Evolutionary conservation across 2,329 filamentous ascomycete genomes (phyloP).

Genomic region (Beauveria asiatica): DNA sequence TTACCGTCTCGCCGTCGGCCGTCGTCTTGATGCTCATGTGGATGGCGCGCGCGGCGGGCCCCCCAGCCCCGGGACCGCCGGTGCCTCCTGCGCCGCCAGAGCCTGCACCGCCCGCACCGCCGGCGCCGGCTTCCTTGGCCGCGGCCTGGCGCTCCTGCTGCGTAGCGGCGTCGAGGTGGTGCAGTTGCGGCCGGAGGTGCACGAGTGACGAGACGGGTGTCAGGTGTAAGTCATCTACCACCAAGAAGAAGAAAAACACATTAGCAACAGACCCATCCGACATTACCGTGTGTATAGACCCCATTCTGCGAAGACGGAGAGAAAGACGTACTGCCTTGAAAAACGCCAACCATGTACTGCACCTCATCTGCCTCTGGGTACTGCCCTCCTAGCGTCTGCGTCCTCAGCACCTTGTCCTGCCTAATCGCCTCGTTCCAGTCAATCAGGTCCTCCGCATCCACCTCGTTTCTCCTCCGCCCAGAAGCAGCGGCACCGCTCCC

Average conservation of each 20-base stretch:
- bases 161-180: conserved; percentile 78
- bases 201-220: conserved; percentile 76
- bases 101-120: conserved; percentile 20
- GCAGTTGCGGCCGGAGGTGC: conserved; percentile 83
- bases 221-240: conserved; percentile 70
- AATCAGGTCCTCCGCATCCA: conserved; percentile 35
- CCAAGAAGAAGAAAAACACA: neutral
- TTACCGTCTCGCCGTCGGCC: conserved; percentile 55
- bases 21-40: conserved; percentile 80
- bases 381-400: conserved; percentile 80
- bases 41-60: conserved; percentile 60
- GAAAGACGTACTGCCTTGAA: conserved; percentile 59
- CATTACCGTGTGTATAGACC: too few species aligned
- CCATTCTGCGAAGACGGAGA: neutral
- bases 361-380: conserved; percentile 60
- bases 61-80: conserved; percentile 22
- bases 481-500: conserved; percentile 19
- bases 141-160: conserved; percentile 53
- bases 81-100: conserved; percentile 20
- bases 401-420: conserved; percentile 63
- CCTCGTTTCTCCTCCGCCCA: conserved; percentile 27
- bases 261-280: neutral
- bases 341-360: conserved; percentile 89
- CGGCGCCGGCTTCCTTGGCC: conserved; percentile 26
- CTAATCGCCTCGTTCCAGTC: conserved; percentile 62